Evolutionary conservation across 345 rosid species (phyloP), one percentile per base, ranked within the genome.

Genomic region (Eucalyptus decipiens): DNA sequence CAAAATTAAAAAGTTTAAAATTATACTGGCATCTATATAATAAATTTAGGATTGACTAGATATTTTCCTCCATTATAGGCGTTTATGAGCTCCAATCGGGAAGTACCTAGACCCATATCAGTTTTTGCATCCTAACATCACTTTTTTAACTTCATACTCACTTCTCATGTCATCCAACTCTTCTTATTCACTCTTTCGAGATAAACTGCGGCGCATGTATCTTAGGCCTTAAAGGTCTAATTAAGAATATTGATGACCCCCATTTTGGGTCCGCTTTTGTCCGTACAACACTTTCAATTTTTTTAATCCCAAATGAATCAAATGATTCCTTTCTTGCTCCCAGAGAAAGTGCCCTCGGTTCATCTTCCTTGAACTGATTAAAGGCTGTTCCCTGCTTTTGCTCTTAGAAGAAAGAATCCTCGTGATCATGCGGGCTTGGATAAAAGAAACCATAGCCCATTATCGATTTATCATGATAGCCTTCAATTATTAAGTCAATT

Each of bases 1-100:
- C 1, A 34, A 69, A 32, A 32, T 69, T 9, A 4, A 32, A 32
- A 18, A 7, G 12, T 65, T n/a, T 4, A n/a, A 0, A 19, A 69
- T 0, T 34, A 0, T 4, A 69, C 0, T 4, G 2, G 0, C 6
- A 67, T 14, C 19, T 5, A 5, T 67, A 17, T 16, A 16, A 67
- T 65, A n/a, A 6, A 8, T n/a, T 30, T 30, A 8, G 23, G 40
- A 32, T 6, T 3, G 7, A 69, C 19, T 34, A 69, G 4, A 69
- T 3, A 28, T 8, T 69, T 69, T 32, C 7, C 4, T 40, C 13
- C 13, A 1, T 34, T 34, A 3, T 17, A 69, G 10, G 12, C 3
- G 4, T 17, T 17, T 69, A 34, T 69, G 12, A 32, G 80, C 42
- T 69, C 42, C 42, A 69, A 34, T 34, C 6, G 1, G 1, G 80